Conservation (phyloP, 225 moss, liverwort and hornwort species). For the Anthoceros angustus region DNA sequence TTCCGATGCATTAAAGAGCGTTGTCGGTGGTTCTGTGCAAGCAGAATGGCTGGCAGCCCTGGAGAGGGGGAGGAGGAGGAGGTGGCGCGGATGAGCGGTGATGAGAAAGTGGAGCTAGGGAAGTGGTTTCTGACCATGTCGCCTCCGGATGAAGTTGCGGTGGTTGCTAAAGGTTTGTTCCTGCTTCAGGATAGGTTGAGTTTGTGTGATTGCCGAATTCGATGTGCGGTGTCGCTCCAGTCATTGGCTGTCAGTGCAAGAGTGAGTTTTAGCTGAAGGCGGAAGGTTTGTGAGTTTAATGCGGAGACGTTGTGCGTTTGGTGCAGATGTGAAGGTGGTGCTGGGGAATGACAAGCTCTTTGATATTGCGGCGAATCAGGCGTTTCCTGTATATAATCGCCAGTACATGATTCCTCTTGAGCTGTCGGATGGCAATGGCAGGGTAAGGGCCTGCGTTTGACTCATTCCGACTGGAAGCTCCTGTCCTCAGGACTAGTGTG, state of each 20-base stretch:
- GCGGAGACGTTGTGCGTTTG: background rate
- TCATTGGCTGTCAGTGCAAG: too few relatives aligned
- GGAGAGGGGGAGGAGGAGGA: constrained; percentile 18
- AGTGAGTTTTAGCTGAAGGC: too few relatives aligned
- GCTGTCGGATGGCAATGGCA: constrained; percentile 74
- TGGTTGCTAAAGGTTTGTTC: constrained; percentile 39
- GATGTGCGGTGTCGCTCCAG: too few relatives aligned
- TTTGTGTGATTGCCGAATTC: too few relatives aligned
- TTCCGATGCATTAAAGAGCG: too few relatives aligned
- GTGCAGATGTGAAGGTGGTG: constrained; percentile 76
- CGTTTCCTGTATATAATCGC: constrained; percentile 73
- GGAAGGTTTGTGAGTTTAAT: background rate
- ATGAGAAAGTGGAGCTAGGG: constrained; percentile 36
- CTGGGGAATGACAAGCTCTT: constrained; percentile 43
- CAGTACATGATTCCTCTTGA: constrained; percentile 78
- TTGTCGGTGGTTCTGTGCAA: background rate
- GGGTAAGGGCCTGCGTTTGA: constrained; percentile 24
- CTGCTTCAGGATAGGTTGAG: background rate
- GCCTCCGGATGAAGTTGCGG: constrained; percentile 37
- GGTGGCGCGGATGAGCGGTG: constrained; percentile 30
- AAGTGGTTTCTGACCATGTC: constrained; percentile 52
- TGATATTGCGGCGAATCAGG: constrained; percentile 48
- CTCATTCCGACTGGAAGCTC: background rate
- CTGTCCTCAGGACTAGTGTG: background rate
- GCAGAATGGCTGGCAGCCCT: background rate